Evolutionary conservation across 2,329 filamentous ascomycete species (phyloP).

Genomic region (Fusarium chlamydosporum): DNA sequence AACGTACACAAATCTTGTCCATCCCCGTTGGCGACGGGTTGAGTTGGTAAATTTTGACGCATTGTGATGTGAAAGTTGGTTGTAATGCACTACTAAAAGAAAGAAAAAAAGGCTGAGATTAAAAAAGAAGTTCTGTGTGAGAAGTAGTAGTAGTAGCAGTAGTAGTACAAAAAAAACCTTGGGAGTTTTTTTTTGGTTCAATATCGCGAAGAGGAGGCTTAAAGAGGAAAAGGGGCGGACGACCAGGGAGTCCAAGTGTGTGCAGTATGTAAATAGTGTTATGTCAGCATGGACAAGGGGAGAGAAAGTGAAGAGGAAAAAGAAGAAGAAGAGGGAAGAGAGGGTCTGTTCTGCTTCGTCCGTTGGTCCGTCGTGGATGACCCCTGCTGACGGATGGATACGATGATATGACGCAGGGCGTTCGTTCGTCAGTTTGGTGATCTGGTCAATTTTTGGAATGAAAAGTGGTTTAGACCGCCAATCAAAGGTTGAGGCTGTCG

Average conservation of each 20-base stretch:
- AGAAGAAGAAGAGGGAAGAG: background rate
- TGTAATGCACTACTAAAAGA: constrained; percentile 4
- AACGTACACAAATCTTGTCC: constrained; percentile 42
- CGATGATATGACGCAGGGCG: background rate
- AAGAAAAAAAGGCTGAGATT: constrained; percentile 4
- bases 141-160: background rate
- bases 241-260: background rate
- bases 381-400: constrained; percentile 7
- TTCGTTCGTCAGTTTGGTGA: constrained; percentile 4
- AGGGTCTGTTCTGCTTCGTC: background rate
- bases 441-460: constrained; percentile 5
- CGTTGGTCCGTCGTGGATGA: constrained; percentile 5
- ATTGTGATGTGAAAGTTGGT: constrained; percentile 16
- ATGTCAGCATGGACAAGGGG: constrained; percentile 28
- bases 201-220: constrained; percentile 28
- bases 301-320: background rate
- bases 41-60: constrained; percentile 23
- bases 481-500: constrained; percentile 7
- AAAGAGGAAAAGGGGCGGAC: constrained; percentile 37
- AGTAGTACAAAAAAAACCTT: constrained; percentile 6
- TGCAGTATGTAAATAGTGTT: constrained; percentile 2
- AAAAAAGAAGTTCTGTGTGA: background rate
- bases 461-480: constrained; percentile 4
- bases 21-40: constrained; percentile 17
- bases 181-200: constrained; percentile 9